Evolutionary conservation across 2,329 filamentous ascomycete species (phyloP), one percentile per base, ranked within the genome.

Genomic region (Aspergillus candidus): DNA sequence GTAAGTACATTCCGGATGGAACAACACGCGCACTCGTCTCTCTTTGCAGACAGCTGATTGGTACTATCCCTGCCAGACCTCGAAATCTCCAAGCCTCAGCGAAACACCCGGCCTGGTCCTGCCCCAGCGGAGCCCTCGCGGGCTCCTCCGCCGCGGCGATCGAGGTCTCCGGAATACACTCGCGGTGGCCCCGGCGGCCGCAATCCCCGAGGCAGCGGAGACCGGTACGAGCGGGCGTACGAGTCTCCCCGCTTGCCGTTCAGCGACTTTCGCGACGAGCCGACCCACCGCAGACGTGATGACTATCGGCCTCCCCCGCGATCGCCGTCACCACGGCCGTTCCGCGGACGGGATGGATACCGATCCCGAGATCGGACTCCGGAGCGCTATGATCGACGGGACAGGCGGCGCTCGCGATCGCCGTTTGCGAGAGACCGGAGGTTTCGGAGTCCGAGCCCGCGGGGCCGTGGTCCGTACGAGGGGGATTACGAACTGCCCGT

Each of bases 1-100:
- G 91, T 95, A 73, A 79, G 89, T 55, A 30, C 44, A 27, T 8
- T 10, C 6, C 6, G 22, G 22, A 27, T 2, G 5, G 22, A 7
- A 27, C 22, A 27, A 10, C 2, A 27, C 22, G 22, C 32, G 14
- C 11, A 13, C 4, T 18, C 35, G 17, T 27, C 12, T 10, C 27
- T 4, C 15, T 29, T 3, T 15, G n/a, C 3, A 33, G n/a, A 35
- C 13, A 17, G 29, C 29, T 29, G 18, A 39, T 40, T 54, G 18
- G 52, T 29, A 74, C 11, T 11, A 33, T 32, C n/a, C 8, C 27
- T 17, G 32, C 3, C 38, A 58, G 49, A 56, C 22, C 50, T 53
- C 39, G 55, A 52, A 43, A 80, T 95, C 32, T 95, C 90, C 5
- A 91, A 91, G 48, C 81, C 84, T 3, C 89, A 95, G 62, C 88